Percentiles rank a stretch among this genome's conserved stretches.
phyloP scores from a whole-genome alignment of 192 early-diverging fungal species.

The Endogone sp. region DNA sequence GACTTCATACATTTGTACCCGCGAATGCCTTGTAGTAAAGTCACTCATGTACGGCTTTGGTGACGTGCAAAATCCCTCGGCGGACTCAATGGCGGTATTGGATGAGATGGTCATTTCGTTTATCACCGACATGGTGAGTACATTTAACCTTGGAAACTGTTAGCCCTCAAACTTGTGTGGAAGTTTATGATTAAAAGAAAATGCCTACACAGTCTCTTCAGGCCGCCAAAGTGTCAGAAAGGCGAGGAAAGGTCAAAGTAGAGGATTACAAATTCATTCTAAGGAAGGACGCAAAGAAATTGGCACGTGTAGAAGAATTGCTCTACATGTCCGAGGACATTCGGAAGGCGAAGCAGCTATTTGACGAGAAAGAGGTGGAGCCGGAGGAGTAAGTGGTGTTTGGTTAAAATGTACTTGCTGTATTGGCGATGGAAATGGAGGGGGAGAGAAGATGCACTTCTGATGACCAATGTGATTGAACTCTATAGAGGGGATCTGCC shows the following conservation, averaged over 20 bases:
- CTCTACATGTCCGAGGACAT: conserved; percentile 77
- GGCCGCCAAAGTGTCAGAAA: conserved; percentile 44
- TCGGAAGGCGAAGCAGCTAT: conserved; percentile 55
- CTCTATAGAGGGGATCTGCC: no score
- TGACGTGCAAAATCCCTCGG: conserved; percentile 68
- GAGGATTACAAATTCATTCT: conserved; percentile 75
- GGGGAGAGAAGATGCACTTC: no score
- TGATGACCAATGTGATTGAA: no score
- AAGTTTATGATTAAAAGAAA: not conserved
- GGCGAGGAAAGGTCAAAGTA: conserved; percentile 59
- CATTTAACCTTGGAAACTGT: no score
- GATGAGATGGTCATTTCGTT: conserved; percentile 80
- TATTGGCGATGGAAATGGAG: no score
- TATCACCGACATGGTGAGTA: conserved; percentile 69
- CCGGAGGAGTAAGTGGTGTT: not conserved
- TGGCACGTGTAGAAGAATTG: conserved; percentile 79
- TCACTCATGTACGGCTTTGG: conserved; percentile 87
- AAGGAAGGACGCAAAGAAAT: conserved; percentile 75
- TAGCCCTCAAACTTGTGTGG: not conserved
- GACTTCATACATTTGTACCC: not conserved
- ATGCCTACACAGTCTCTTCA: conserved; percentile 44
- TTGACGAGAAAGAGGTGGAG: conserved; percentile 51
- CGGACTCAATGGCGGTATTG: conserved; percentile 76
- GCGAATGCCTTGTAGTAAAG: conserved; percentile 35
- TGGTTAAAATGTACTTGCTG: no score